These are phyloP conservation scores for Phallus indusiatus DNA, from an alignment of 768 basidiomycete genomes.

Conservation along the genomic window DNA sequence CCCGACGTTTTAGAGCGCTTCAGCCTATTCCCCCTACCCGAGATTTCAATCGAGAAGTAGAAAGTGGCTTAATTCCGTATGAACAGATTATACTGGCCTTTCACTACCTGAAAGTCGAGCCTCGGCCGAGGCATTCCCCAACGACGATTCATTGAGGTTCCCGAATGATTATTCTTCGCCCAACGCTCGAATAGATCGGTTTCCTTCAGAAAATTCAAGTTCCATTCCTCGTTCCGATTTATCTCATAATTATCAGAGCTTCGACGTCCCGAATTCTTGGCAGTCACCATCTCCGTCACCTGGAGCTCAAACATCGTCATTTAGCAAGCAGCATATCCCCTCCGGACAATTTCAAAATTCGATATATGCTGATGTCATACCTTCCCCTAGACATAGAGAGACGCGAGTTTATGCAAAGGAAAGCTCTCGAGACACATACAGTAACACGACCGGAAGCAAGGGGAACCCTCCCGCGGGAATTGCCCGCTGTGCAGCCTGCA, in stretches of 20 bases:
- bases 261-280: slow-evolving; percentile 24
- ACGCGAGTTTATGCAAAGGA: slow-evolving; percentile 42
- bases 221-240: slow-evolving; percentile 10
- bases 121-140: not conserved
- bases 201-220: not conserved
- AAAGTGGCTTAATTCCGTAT: slow-evolving; percentile 87
- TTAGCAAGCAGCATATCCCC: not conserved
- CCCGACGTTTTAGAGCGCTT: slow-evolving; percentile 69
- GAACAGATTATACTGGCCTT: slow-evolving; percentile 73
- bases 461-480: slow-evolving; percentile 70
- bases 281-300: slow-evolving; percentile 26
- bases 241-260: slow-evolving; percentile 11
- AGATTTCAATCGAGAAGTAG: slow-evolving; percentile 54
- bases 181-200: slow-evolving; percentile 15
- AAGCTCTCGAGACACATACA: slow-evolving; percentile 18
- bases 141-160: not conserved
- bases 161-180: slow-evolving; percentile 7
- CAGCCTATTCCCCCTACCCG: slow-evolving; percentile 42
- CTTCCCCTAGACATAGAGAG: slow-evolving; percentile 43
- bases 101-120: slow-evolving; percentile 47
- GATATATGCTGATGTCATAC: slow-evolving; percentile 27
- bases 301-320: slow-evolving; percentile 19
- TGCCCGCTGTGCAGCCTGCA: slow-evolving; percentile 69
- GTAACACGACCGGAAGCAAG: slow-evolving; percentile 28
- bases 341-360: not conserved